Evolutionary conservation across 2,329 filamentous ascomycete species (phyloP).

Genomic region (Penicillium sp.): DNA sequence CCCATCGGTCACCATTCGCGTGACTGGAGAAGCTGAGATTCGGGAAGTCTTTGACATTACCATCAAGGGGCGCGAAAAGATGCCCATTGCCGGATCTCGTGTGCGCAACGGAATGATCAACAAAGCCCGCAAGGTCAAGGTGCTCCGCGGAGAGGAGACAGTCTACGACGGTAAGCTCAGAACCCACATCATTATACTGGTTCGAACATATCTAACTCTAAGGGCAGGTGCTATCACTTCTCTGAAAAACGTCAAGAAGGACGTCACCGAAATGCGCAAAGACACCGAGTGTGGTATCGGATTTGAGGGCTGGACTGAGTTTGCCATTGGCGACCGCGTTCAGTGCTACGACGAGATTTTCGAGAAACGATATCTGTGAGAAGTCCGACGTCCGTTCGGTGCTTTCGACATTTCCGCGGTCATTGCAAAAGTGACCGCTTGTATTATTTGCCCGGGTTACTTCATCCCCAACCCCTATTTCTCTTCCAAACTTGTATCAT

Average conservation of each 20-base stretch:
- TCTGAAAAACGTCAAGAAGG: constrained; percentile 90
- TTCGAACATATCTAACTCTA: constrained; percentile 9
- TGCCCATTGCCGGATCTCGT: constrained; percentile 83
- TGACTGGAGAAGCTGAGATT: constrained; percentile 86
- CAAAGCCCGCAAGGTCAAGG: constrained; percentile 65
- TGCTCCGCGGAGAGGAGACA: constrained; percentile 69
- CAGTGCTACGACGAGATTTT: constrained; percentile 81
- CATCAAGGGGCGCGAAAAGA: constrained; percentile 67
- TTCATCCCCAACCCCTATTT: constrained; percentile 4
- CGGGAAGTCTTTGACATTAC: constrained; percentile 82
- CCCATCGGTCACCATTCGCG: constrained; percentile 66
- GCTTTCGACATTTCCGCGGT: not conserved
- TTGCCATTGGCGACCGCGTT: constrained; percentile 79
- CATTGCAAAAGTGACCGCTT: not conserved
- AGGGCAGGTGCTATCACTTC: constrained; percentile 71
- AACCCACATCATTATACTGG: not conserved
- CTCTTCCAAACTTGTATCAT: constrained; percentile 12
- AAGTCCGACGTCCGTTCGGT: not conserved
- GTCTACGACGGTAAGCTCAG: constrained; percentile 75
- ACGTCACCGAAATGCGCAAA: constrained; percentile 85
- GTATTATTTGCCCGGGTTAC: constrained; percentile 3
- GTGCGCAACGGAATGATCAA: constrained; percentile 77
- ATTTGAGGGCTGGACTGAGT: constrained; percentile 77
- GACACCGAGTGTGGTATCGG: constrained; percentile 90
- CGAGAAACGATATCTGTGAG: constrained; percentile 64